Conservation (phyloP, 2,329 filamentous ascomycete genomes). For the Talaromyces sp. region DNA sequence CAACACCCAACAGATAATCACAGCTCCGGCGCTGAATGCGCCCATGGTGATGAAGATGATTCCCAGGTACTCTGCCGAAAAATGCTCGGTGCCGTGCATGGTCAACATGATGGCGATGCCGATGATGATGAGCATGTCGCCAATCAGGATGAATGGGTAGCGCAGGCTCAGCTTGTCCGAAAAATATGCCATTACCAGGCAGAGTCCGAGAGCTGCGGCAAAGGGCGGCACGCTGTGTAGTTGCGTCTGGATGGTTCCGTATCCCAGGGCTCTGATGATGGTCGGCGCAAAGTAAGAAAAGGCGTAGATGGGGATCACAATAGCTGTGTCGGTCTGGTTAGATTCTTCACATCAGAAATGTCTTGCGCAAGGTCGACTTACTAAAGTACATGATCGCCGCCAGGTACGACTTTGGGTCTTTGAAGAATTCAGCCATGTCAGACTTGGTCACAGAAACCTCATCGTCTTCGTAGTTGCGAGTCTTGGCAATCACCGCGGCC, state of each 20-base stretch:
- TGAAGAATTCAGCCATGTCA: slow-evolving; percentile 4
- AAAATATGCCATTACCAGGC: slow-evolving; percentile 15
- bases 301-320: slow-evolving; percentile 18
- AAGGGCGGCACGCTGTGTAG: slow-evolving; percentile 20
- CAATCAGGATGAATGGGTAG: slow-evolving; percentile 18
- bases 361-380: not conserved
- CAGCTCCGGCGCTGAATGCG: slow-evolving; percentile 17
- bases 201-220: slow-evolving; percentile 18
- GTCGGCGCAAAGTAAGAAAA: slow-evolving; percentile 21
- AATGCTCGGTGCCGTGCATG: slow-evolving; percentile 17
- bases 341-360: not conserved
- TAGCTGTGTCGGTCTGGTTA: slow-evolving; percentile 8
- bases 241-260: slow-evolving; percentile 19
- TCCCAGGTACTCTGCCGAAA: slow-evolving; percentile 33
- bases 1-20: slow-evolving; percentile 33
- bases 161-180: slow-evolving; percentile 17
- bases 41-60: slow-evolving; percentile 38
- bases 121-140: slow-evolving; percentile 15
- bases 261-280: slow-evolving; percentile 19
- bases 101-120: slow-evolving; percentile 21
- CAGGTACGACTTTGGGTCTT: slow-evolving; percentile 5
- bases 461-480: slow-evolving; percentile 9
- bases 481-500: slow-evolving; percentile 13
- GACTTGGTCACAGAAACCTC: not conserved
- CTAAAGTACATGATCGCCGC: slow-evolving; percentile 10